These are phyloP conservation scores for Ceratocystis cacaofunesta DNA, from an alignment of 2,329 filamentous ascomycete genomes.

Conservation along the genomic window DNA sequence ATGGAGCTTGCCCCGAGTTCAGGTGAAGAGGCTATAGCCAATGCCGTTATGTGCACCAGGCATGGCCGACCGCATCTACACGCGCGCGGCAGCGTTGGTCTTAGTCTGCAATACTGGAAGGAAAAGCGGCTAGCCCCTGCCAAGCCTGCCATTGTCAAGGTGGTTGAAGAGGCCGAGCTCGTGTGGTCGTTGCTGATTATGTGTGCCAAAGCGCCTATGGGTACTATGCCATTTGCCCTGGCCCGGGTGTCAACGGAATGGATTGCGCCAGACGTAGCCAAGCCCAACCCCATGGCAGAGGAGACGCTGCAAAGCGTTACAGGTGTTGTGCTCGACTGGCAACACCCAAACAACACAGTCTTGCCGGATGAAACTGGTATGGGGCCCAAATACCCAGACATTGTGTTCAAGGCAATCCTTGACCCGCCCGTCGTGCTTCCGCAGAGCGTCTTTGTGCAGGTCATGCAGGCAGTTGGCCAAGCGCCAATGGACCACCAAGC, in stretches of 20 bases:
- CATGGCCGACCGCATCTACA: conserved; percentile 62
- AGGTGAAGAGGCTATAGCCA: conserved; percentile 33
- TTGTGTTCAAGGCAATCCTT: conserved; percentile 60
- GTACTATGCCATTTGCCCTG: conserved; percentile 8
- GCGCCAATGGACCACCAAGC: conserved; percentile 34
- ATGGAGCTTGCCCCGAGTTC: neutral
- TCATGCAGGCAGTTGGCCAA: conserved; percentile 32
- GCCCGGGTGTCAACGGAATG: conserved; percentile 54
- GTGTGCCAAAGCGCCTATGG: conserved; percentile 45
- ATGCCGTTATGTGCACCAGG: conserved; percentile 50
- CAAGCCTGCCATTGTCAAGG: conserved; percentile 25
- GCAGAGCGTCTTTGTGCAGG: conserved; percentile 44
- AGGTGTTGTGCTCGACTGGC: conserved; percentile 48
- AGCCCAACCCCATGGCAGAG: conserved; percentile 33
- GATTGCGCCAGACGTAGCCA: conserved; percentile 54
- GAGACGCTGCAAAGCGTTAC: conserved; percentile 26
- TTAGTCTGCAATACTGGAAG: conserved; percentile 68
- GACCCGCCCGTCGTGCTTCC: conserved; percentile 61
- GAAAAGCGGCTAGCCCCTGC: conserved; percentile 37
- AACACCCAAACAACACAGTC: conserved; percentile 53
- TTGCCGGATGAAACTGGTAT: conserved; percentile 32
- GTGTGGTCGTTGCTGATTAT: conserved; percentile 56
- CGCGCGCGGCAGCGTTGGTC: conserved; percentile 47
- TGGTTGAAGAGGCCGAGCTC: conserved; percentile 30
- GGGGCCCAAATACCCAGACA: conserved; percentile 48